Evolutionary conservation across 441 rosid genomes (phyloP), one percentile per base, ranked within the genome.

Genomic region (Adansonia madagascariensis): DNA sequence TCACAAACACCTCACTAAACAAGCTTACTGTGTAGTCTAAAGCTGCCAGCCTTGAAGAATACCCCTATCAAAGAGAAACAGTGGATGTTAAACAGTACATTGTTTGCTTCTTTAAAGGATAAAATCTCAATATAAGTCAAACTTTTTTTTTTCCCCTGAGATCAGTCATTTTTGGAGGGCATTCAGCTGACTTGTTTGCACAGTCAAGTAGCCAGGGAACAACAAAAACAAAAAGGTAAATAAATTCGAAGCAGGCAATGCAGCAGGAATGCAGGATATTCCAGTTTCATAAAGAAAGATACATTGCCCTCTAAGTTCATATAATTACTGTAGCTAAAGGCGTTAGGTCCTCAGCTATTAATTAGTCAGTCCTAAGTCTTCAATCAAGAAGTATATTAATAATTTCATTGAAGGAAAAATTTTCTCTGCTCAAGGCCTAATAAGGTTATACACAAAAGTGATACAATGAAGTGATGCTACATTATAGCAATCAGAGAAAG

Each of bases 21-120:
- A 95, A 89, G 86, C 94, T 93, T 12, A 95, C 96, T 0, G 83
- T 87, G 82, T 95, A 95, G 82, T 95, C 99, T 86, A 95, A 78
- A 80, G 99, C 99, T 39, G 99, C 99, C 88, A 95, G 81, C 87
- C 99, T 90, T 3, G 99, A 93, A 60, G 98, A 93, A 77, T 90
- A 90, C 10, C 88, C 96, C 99, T 95, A 81, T 53, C 60, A 82
- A 73, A 49, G 82, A 20, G 80, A 76, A 55, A 82, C 4, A 69
- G 65, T 24, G 52, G 43, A 10, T 10, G 73, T 73, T 64, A 55
- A 7, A 75, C 70, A 62, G 39, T 66, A 73, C 14, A 17, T 39
- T 27, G 62, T 66, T 20, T 31, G 27, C 17, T 17, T 14, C 44
- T 49, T 49, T 2, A 2, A 14, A 47, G 41, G 6, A 47, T 47